Base-by-base conservation (phyloP, 2,329 filamentous ascomycete species). In the Stemphylium lycopersici region DNA sequence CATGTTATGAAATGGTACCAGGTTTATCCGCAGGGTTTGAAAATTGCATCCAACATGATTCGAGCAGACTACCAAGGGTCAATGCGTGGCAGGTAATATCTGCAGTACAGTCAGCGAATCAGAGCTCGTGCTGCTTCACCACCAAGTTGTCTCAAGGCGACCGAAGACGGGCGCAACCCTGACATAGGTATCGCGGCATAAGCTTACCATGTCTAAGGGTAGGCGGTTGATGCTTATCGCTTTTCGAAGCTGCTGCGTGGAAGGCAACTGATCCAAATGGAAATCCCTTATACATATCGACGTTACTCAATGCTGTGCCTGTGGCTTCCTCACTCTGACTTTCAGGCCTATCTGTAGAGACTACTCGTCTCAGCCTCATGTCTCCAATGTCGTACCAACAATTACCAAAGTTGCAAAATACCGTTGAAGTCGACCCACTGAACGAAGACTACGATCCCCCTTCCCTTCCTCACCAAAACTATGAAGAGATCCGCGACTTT, bases 311-410 rank as follows among this genome's bases (percentile, higher is more conserved):
- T 18, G 26, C 20, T 52, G 29, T 29, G 48, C 42, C 29, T 52
- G 24, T 16, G 20, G 20, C 10, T 32, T 18, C 12, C 15, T 47
- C 26, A 20, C n/a, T 29, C 26, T 15, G 10, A 8, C 11, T 10
- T 32, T 52, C 3, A 8, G n/a, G 42, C 15, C 13, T 24, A 15
- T 51, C 16, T 31, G 16, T 22, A 32, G 34, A 8, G 20, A 39
- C 8, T 3, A 34, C 11, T 16, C 37, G 39, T 33, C 29, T 22
- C 39, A 11, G 20, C 15, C 12, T 41, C 18, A 24, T 36, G 15
- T 18, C 31, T 26, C 5, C 15, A 15, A 56, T 56, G 54, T 39
- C 44, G 29, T 56, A 56, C 34, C 54, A 53, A 22, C 49, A 47
- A 31, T 34, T 56, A 31, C 42, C 36, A 11, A 56, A 56, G 18